Evolutionary conservation across 108 stramenopile genomes (phyloP).

Genomic region (Ochromonas danica): DNA sequence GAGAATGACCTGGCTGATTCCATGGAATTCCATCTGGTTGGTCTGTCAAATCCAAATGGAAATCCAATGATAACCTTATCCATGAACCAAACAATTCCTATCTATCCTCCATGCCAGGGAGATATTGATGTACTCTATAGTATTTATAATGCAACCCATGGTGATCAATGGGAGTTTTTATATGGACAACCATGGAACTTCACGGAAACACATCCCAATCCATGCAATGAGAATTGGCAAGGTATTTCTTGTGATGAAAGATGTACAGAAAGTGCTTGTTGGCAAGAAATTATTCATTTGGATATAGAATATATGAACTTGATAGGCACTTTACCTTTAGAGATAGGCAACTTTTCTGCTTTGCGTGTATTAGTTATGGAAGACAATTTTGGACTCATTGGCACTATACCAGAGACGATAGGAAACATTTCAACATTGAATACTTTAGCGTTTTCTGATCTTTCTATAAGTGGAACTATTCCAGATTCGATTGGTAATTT

Average conservation of each 20-base stretch:
- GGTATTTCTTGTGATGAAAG: neutral
- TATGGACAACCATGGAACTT: neutral
- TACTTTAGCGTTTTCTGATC: too few species aligned
- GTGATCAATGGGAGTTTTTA: neutral
- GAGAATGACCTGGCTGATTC: too few species aligned
- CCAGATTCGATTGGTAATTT: neutral
- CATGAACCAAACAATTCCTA: neutral
- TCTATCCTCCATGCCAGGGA: neutral
- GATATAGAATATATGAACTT: neutral
- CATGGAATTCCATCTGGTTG: too few species aligned
- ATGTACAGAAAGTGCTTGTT: neutral
- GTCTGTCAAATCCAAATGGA: too few species aligned
- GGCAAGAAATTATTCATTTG: neutral
- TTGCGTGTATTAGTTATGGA: neutral
- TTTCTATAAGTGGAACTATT: too few species aligned
- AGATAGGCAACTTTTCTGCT: neutral
- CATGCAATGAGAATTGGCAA: neutral
- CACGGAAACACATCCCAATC: neutral
- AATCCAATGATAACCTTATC: neutral
- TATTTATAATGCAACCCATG: neutral
- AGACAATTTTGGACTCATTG: neutral
- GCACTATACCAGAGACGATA: constrained; percentile 9
- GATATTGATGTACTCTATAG: neutral
- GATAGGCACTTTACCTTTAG: neutral
- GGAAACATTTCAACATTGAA: neutral